These are phyloP conservation scores for Pythium rhizo-oryzae DNA, from an alignment of 352 stramenopile genomes.

Conservation along the genomic window DNA sequence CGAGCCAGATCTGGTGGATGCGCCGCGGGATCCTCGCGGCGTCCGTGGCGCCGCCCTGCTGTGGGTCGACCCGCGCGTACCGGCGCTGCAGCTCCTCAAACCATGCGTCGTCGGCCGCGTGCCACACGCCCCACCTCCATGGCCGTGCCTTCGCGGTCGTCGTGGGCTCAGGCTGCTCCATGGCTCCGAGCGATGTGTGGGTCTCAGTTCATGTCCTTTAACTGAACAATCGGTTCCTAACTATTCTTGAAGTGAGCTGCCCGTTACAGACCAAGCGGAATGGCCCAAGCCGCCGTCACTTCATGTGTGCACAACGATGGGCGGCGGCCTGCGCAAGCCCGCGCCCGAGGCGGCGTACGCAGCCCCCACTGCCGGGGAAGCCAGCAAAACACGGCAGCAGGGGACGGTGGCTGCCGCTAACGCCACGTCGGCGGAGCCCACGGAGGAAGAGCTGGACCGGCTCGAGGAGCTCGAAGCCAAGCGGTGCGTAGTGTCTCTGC, in stretches of 20 bases:
- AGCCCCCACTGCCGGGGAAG: neutral
- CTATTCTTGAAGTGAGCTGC: slow-evolving; percentile 8
- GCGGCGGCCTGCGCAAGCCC: slow-evolving; percentile 46
- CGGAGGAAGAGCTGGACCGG: slow-evolving; percentile 50
- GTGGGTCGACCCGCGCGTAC: slow-evolving; percentile 6
- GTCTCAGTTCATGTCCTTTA: neutral
- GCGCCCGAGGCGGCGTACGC: slow-evolving; percentile 23
- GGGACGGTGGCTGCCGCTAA: neutral
- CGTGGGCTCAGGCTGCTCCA: neutral
- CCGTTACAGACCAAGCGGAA: neutral
- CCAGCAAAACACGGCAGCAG: neutral
- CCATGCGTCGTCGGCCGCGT: slow-evolving; percentile 35
- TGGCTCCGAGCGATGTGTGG: too few species aligned
- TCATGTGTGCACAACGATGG: slow-evolving; percentile 37
- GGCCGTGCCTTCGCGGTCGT: neutral
- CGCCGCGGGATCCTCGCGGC: slow-evolving; percentile 7
- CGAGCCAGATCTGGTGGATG: slow-evolving; percentile 81
- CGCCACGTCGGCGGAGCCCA: neutral
- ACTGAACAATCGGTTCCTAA: slow-evolving; percentile 3
- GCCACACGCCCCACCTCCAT: slow-evolving; percentile 44
- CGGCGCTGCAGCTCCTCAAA: slow-evolving; percentile 27
- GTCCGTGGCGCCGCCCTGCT: neutral
- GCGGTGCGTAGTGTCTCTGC: slow-evolving; percentile 28
- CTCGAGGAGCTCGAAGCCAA: slow-evolving; percentile 66
- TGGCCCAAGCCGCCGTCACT: neutral